A percentile compares a stretch with the other conserved stretches of the same genome.
Conservation (phyloP, 257 asterid genomes). For the Penstemon newberryi region DNA sequence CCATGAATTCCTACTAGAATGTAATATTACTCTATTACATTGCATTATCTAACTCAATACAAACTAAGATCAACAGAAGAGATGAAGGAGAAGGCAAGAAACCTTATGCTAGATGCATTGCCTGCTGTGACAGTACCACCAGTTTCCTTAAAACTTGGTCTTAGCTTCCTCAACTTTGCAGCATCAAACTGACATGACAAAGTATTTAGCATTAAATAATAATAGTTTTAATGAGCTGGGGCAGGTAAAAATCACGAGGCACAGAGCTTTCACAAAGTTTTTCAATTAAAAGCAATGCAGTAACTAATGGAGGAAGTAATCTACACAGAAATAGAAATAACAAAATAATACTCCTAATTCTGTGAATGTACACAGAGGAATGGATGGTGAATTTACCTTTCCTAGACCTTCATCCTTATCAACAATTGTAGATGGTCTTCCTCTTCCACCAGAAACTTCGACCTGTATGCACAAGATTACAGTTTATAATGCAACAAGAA, state of each 20-base stretch:
- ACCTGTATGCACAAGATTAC: slow-evolving; percentile 56
- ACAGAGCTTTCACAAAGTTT: slow-evolving; percentile 9
- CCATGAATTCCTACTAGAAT: neutral
- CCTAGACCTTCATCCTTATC: slow-evolving; percentile 97
- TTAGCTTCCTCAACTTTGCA: slow-evolving; percentile 86
- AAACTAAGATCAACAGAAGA: slow-evolving; percentile 8
- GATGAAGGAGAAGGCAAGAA: slow-evolving; percentile 20
- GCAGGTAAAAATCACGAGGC: neutral
- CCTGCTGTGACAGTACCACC: slow-evolving; percentile 99
- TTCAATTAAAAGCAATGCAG: neutral
- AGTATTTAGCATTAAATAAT: slow-evolving; percentile 16
- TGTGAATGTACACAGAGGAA: neutral
- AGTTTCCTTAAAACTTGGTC: slow-evolving; percentile 96
- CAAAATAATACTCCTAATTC: neutral
- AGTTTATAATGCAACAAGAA: slow-evolving; percentile 21
- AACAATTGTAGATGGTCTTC: slow-evolving; percentile 82
- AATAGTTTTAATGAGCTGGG: neutral
- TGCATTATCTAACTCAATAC: neutral
- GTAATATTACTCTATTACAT: neutral
- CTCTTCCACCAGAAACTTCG: slow-evolving; percentile 98
- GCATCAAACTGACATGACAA: slow-evolving; percentile 77
- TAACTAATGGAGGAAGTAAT: slow-evolving; percentile 8
- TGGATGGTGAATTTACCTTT: slow-evolving; percentile 56
- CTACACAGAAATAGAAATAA: neutral
- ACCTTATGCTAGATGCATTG: slow-evolving; percentile 98